Evolutionary conservation across 352 stramenopile genomes (phyloP), one percentile per base, ranked within the genome.

Genomic region (Phytophthora pistaciae): DNA sequence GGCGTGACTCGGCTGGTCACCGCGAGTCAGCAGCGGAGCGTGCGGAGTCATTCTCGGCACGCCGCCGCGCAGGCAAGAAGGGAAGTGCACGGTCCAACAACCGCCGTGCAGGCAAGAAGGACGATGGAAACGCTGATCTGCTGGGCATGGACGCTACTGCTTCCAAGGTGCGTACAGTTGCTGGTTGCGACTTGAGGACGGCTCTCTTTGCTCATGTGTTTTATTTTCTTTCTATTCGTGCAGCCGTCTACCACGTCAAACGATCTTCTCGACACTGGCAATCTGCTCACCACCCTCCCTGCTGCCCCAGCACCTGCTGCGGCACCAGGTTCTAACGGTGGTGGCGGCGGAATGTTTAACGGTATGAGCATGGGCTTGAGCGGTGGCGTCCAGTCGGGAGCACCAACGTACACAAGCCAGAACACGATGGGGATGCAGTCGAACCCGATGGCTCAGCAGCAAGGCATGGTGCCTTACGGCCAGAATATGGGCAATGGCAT

Each of bases 31-130:
- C 73, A 64, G 49, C 75, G 0, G 86, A 92, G 18, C 83, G 83
- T n/a, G 70, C 83, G 0, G 87, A 94, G 67, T 87, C 83, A 10
- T 92, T 91, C 56, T 87, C 87, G n/a, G 77, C 84, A 27, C 87
- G 87, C 20, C 84, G 87, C 56, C 84, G 87, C 20, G 84, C 84
- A 55, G 82, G 84, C 5, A 93, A 91, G 72, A 94, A 94, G 64
- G 75, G 78, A 20, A 80, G 70, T n/a, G 75, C 77, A 23, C 84
- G 81, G 42, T 77, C 75, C 36, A 42, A 42, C 8, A 79, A 57
- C 54, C 78, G 84, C 33, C 80, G 83, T 5, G 70, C 67, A 14
- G 70, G 66, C 49, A 84, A 92, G 25, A 89, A 91, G 36, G 87
- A 91, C 16, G 80, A 84, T 63, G 77, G 69, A 38, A 79, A 79